A percentile compares a stretch with the other conserved stretches of the same genome.
Conservation (phyloP, 768 basidiomycete species). For the Agaricus blazei region DNA sequence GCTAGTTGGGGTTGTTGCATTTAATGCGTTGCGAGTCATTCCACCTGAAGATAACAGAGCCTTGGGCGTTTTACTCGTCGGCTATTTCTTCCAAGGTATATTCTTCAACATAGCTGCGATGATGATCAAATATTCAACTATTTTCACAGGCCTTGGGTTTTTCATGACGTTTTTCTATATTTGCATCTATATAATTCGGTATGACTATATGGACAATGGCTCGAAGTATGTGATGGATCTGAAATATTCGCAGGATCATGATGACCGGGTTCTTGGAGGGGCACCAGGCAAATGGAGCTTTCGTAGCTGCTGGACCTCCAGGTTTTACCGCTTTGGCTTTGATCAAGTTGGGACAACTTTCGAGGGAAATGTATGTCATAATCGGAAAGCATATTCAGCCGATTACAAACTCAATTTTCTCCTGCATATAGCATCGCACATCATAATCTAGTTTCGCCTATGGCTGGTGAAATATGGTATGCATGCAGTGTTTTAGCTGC, state of each 20-base stretch:
- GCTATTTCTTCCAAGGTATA: slow-evolving; percentile 45
- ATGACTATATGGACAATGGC: slow-evolving; percentile 23
- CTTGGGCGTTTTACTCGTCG: slow-evolving; percentile 34
- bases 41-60: slow-evolving; percentile 28
- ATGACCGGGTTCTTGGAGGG: slow-evolving; percentile 43
- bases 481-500: slow-evolving; percentile 32
- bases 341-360: slow-evolving; percentile 35
- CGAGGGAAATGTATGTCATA: slow-evolving; percentile 29
- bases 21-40: slow-evolving; percentile 35
- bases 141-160: slow-evolving; percentile 32
- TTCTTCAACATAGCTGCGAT: too few species aligned
- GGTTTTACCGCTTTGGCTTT: slow-evolving; percentile 45
- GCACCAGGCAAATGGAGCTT: slow-evolving; percentile 44
- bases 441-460: slow-evolving; percentile 28
- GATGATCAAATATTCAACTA: not conserved
- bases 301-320: slow-evolving; percentile 43
- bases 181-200: slow-evolving; percentile 43
- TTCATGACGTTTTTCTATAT: slow-evolving; percentile 49
- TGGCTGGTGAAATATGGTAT: slow-evolving; percentile 42
- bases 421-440: slow-evolving; percentile 21
- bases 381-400: not conserved
- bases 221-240: not conserved
- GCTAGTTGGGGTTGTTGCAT: slow-evolving; percentile 43
- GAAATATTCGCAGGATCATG: not conserved
- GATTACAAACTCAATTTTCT: not conserved